These are phyloP conservation scores for Spinellus fusiger DNA, from an alignment of 192 early-diverging fungal species.

Conservation along the genomic window DNA sequence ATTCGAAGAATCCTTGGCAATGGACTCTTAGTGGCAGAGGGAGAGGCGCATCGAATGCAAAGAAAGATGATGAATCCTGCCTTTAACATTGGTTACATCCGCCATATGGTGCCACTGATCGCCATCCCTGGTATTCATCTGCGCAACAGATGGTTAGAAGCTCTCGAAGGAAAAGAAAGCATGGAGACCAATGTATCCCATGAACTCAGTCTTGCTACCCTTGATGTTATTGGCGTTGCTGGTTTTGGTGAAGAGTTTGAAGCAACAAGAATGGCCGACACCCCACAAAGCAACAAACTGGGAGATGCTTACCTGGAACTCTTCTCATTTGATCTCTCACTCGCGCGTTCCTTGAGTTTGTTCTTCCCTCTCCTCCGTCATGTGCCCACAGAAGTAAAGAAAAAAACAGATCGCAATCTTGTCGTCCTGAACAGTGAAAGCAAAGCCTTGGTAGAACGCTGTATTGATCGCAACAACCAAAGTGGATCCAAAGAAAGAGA, in stretches of 20 bases:
- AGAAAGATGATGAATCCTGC: conserved; percentile 55
- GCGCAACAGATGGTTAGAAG: conserved; percentile 31
- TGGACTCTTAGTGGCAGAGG: conserved; percentile 47
- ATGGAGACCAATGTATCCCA: conserved; percentile 34
- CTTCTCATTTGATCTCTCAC: conserved; percentile 16
- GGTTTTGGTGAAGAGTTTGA: conserved; percentile 47
- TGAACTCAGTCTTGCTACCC: conserved; percentile 33
- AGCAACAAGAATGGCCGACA: conserved; percentile 16
- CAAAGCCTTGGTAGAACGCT: conserved; percentile 30
- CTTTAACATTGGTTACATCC: conserved; percentile 38
- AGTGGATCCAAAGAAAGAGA: conserved; percentile 27
- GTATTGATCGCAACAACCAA: conserved; percentile 11
- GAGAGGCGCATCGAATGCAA: conserved; percentile 40
- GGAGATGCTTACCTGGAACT: conserved; percentile 37
- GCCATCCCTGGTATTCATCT: conserved; percentile 19
- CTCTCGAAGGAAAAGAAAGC: conserved; percentile 15
- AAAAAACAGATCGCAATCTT: conserved; percentile 12
- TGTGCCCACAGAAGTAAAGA: conserved; percentile 21
- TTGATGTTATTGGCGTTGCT: conserved; percentile 42
- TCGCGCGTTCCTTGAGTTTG: conserved; percentile 14
- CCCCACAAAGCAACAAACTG: conserved; percentile 30
- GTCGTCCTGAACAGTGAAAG: conserved; percentile 28
- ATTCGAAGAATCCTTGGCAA: conserved; percentile 36
- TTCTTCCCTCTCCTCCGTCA: conserved; percentile 28
- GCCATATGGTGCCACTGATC: conserved; percentile 40